Evolutionary conservation across 768 basidiomycete genomes (phyloP).

Genomic region (Naematelia encephala): DNA sequence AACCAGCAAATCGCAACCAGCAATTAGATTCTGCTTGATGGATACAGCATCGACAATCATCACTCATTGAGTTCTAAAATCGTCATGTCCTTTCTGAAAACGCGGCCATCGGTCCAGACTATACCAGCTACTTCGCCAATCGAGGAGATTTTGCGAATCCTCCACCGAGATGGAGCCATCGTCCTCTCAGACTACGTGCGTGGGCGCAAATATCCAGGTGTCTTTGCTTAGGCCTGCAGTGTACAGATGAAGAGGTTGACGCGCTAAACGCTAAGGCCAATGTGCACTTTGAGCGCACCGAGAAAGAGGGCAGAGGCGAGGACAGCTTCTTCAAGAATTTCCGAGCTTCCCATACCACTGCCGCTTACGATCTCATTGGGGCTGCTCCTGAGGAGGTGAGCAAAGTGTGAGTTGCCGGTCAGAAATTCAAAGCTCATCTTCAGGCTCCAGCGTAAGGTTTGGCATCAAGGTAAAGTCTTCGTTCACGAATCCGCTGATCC

Average conservation of each 20-base stretch:
- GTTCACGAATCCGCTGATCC: too few species aligned
- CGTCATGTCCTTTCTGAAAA: background rate
- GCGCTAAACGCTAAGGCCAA: constrained; percentile 21
- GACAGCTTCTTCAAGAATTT: constrained; percentile 5
- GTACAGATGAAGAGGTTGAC: constrained; percentile 24
- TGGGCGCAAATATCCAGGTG: background rate
- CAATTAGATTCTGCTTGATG: too few species aligned
- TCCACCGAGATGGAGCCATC: constrained; percentile 22
- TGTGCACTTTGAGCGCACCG: constrained; percentile 19
- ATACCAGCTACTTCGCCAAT: constrained; percentile 15
- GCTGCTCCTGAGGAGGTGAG: constrained; percentile 17
- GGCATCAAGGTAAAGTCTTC: constrained; percentile 23
- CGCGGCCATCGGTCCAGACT: constrained; percentile 8
- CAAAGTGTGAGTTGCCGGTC: constrained; percentile 17
- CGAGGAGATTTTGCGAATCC: constrained; percentile 17
- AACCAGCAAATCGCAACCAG: too few species aligned
- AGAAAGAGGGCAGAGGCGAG: constrained; percentile 8
- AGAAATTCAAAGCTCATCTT: background rate
- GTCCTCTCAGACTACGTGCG: constrained; percentile 27
- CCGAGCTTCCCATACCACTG: constrained; percentile 22
- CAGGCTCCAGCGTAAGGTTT: constrained; percentile 20
- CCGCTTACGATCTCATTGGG: constrained; percentile 21
- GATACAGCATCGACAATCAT: too few species aligned
- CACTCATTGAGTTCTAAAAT: too few species aligned
- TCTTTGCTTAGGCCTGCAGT: too few species aligned